A percentile compares a stretch with the other conserved stretches of the same genome.
phyloP scores from a whole-genome alignment of 2,329 filamentous ascomycete genomes.

The Botryotinia globosa region DNA sequence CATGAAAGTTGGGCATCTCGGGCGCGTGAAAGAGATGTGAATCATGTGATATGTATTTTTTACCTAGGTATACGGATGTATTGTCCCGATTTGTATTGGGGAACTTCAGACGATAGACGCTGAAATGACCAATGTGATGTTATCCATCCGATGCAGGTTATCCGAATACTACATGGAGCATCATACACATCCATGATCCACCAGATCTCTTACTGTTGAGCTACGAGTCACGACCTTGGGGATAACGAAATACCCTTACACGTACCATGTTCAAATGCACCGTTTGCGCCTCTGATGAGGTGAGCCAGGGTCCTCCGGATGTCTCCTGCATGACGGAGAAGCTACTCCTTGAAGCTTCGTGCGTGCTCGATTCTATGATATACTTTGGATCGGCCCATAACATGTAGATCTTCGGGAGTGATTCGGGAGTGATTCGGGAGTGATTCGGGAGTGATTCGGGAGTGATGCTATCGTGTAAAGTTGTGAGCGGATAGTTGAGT shows the following conservation, averaged over 20 bases:
- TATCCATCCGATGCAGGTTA: not conserved
- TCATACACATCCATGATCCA: not conserved
- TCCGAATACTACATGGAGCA: not conserved
- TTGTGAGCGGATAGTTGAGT: not conserved
- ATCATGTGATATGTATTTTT: not conserved
- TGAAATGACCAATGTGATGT: not conserved
- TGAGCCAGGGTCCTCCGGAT: not conserved
- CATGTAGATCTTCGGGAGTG: not conserved
- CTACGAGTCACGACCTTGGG: not conserved
- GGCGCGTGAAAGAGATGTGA: not conserved
- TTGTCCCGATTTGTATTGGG: not conserved
- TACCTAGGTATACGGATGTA: not conserved
- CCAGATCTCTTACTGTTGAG: not conserved
- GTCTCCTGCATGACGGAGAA: not conserved
- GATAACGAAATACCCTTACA: not conserved
- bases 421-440: constrained; percentile 1
- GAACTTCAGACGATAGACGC: not conserved
- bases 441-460: constrained; percentile 4
- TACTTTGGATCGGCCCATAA: not conserved
- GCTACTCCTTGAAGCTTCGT: not conserved
- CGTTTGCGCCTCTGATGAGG: not conserved
- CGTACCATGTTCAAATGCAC: not conserved
- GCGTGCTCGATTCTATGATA: not conserved
- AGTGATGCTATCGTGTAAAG: not conserved
- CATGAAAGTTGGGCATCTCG: not conserved